Conservation (phyloP, 352 stramenopile species). For the Blastocystis hominis region DNA sequence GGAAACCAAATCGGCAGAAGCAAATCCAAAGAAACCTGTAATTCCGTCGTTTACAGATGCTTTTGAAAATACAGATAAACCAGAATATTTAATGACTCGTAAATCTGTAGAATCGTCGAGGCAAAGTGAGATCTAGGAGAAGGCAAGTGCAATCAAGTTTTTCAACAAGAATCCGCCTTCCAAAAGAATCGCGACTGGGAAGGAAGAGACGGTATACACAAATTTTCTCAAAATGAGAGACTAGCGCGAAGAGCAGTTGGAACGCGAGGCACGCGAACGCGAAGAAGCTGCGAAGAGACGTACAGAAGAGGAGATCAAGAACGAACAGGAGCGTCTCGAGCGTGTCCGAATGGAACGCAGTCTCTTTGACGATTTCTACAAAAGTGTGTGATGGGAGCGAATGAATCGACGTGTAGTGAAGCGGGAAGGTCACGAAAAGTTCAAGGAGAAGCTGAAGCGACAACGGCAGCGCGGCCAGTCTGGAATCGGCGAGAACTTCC, state of each 20-base stretch:
- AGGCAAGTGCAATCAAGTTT: conserved; percentile 1
- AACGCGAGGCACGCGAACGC: neutral
- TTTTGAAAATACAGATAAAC: neutral
- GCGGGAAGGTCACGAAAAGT: conserved; percentile 60
- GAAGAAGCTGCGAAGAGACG: neutral
- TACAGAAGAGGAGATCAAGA: neutral
- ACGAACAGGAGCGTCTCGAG: conserved; percentile 27
- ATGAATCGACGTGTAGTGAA: conserved; percentile 29
- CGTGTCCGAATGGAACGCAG: conserved; percentile 1
- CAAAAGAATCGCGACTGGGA: neutral
- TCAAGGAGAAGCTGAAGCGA: conserved; percentile 70
- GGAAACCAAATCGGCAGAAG: neutral
- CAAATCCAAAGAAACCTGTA: neutral
- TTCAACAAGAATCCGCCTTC: conserved; percentile 11
- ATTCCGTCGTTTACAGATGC: conserved; percentile 31
- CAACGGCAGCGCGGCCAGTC: conserved; percentile 70
- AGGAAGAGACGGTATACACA: neutral
- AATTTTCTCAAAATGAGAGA: neutral
- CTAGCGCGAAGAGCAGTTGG: conserved; percentile 15
- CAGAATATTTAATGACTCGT: neutral
- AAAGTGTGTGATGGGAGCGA: neutral
- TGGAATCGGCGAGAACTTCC: conserved; percentile 71
- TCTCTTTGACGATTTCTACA: conserved; percentile 33
- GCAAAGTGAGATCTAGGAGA: neutral
- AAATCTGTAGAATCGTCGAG: neutral